Percentiles rank a stretch among this genome's conserved stretches.
Conservation (phyloP, 106 monocot species). For the Acorus gramineus region DNA sequence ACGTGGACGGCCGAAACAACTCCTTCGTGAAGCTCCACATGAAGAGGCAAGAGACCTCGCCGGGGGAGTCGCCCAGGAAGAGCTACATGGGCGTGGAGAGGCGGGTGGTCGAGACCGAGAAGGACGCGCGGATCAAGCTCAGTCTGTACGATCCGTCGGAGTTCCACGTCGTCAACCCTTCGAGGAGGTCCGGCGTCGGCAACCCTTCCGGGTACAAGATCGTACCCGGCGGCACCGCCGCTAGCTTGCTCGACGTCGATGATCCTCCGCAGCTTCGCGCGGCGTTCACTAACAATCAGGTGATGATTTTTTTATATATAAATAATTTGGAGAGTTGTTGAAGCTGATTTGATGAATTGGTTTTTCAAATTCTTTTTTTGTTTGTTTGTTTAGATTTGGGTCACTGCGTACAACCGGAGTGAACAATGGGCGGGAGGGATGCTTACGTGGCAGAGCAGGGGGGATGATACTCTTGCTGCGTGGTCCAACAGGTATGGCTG, state of each 20-base stretch:
- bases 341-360: background rate
- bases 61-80: conserved; percentile 3
- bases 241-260: conserved; percentile 2
- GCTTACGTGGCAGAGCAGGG: no score
- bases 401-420: no score
- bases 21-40: conserved; percentile 7
- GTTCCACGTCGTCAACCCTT: conserved; percentile 4
- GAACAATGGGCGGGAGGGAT: no score
- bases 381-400: background rate
- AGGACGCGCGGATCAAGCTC: conserved; percentile 2
- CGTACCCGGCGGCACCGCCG: background rate
- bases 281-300: conserved; percentile 13
- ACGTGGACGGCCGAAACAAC: conserved; percentile 1
- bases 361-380: background rate
- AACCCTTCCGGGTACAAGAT: conserved; percentile 8
- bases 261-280: conserved; percentile 8
- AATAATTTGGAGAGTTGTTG: background rate
- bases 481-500: no score
- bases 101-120: conserved; percentile 1
- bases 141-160: background rate
- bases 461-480: no score
- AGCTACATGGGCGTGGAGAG: background rate
- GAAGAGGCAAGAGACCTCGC: conserved; percentile 1
- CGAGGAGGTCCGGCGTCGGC: conserved; percentile 3
- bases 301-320: background rate